Conservation (phyloP, 441 rosid genomes). For the Kokia cookei region DNA sequence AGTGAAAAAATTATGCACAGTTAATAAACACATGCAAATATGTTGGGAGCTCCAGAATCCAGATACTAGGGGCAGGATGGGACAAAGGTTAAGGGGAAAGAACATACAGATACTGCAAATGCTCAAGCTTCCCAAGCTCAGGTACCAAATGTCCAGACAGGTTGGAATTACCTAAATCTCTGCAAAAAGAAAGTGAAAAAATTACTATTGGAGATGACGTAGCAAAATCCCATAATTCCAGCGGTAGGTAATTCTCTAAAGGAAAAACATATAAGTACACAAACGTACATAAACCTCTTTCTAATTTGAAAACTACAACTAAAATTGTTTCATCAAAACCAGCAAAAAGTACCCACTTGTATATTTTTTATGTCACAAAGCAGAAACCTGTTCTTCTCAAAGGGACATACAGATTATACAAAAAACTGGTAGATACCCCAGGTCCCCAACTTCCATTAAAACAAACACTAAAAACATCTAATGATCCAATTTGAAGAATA, state of each 20-base stretch:
- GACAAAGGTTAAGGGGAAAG: conserved; percentile 1
- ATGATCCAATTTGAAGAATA: background rate
- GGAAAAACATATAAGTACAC: background rate
- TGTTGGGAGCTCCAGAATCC: background rate
- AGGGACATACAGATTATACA: background rate
- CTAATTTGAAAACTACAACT: background rate
- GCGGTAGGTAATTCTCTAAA: background rate
- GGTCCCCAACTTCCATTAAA: background rate
- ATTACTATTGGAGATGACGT: background rate
- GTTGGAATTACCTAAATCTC: conserved; percentile 92
- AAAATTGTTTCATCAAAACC: background rate
- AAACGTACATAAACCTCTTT: background rate
- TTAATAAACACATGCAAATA: background rate
- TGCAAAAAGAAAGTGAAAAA: conserved; percentile 22
- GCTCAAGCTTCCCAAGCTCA: conserved; percentile 83
- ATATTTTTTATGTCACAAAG: background rate
- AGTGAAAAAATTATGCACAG: background rate
- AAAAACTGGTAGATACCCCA: background rate
- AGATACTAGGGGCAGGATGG: background rate
- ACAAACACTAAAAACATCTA: background rate
- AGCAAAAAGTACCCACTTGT: background rate
- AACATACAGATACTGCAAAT: conserved; percentile 83
- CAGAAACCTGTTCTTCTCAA: background rate
- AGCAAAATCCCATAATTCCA: background rate
- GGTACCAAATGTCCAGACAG: conserved; percentile 85